Conservation (phyloP, 2,329 filamentous ascomycete species). For the Cladosporium sp. region DNA sequence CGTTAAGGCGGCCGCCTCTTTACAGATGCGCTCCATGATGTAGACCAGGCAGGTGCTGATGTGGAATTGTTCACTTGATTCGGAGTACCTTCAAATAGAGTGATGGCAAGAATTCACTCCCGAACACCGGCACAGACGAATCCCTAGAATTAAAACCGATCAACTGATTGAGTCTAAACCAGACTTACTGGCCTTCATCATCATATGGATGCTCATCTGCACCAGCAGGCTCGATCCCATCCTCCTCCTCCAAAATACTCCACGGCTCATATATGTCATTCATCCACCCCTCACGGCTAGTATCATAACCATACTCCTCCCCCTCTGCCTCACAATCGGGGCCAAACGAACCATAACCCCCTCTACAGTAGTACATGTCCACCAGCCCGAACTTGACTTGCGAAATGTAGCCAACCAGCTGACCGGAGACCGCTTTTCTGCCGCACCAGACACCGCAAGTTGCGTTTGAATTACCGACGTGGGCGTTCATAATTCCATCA, state of each 20-base stretch:
- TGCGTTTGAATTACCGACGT: background rate
- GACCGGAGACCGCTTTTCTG: background rate
- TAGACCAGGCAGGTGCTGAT: too few species aligned
- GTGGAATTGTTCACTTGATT: too few species aligned
- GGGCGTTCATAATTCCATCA: background rate
- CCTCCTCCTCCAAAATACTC: background rate
- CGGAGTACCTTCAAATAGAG: too few species aligned
- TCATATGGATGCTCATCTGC: too few species aligned
- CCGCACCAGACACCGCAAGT: background rate
- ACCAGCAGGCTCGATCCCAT: too few species aligned
- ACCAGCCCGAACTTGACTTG: background rate
- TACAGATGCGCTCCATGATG: too few species aligned
- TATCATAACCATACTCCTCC: background rate
- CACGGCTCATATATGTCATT: background rate
- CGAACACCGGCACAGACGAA: too few species aligned
- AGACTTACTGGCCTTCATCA: too few species aligned
- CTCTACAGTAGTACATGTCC: slow-evolving; percentile 10
- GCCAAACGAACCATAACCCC: slow-evolving; percentile 3
- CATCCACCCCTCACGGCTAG: background rate
- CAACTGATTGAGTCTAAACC: too few species aligned
- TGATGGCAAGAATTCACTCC: too few species aligned
- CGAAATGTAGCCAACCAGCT: background rate
- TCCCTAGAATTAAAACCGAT: too few species aligned
- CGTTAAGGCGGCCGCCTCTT: too few species aligned
- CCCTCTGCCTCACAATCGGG: slow-evolving; percentile 1